Conservation (phyloP, 805 yeast genomes). For the Lipomyces yamanashiensis region DNA sequence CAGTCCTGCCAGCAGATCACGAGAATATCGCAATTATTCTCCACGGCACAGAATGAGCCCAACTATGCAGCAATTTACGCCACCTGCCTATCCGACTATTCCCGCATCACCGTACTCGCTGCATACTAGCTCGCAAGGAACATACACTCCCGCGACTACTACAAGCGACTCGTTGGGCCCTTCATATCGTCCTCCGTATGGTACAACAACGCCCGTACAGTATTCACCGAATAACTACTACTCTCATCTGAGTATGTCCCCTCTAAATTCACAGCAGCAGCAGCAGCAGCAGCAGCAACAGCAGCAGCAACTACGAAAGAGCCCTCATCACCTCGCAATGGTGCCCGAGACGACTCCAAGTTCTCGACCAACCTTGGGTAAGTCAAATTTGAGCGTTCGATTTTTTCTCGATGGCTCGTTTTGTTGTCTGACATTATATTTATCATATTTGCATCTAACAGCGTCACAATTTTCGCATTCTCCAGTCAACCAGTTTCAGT, state of each 20-base stretch:
- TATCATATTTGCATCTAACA: constrained; percentile 10
- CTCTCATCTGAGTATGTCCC: constrained; percentile 19
- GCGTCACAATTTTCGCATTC: constrained; percentile 11
- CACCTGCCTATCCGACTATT: constrained; percentile 9
- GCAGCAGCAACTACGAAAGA: constrained; percentile 7
- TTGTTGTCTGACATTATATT: not conserved
- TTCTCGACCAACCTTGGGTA: constrained; percentile 21
- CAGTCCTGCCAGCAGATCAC: constrained; percentile 22
- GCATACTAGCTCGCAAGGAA: constrained; percentile 1
- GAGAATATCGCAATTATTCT: constrained; percentile 25
- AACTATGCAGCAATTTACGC: constrained; percentile 9
- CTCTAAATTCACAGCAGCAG: constrained; percentile 13
- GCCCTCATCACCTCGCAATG: constrained; percentile 7
- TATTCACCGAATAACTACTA: constrained; percentile 21
- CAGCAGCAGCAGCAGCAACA: constrained; percentile 11
- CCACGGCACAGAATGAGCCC: constrained; percentile 22
- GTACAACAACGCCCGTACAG: constrained; percentile 30
- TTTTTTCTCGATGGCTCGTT: not conserved
- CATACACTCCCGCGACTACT: constrained; percentile 10
- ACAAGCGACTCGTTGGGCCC: constrained; percentile 5
- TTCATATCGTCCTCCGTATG: constrained; percentile 19
- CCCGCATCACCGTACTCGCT: constrained; percentile 19
- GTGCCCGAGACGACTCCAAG: constrained; percentile 12
- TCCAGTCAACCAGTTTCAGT: constrained; percentile 32
- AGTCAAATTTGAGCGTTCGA: not conserved